Evolutionary conservation across 768 basidiomycete genomes (phyloP).

Genomic region (Postia placenta): DNA sequence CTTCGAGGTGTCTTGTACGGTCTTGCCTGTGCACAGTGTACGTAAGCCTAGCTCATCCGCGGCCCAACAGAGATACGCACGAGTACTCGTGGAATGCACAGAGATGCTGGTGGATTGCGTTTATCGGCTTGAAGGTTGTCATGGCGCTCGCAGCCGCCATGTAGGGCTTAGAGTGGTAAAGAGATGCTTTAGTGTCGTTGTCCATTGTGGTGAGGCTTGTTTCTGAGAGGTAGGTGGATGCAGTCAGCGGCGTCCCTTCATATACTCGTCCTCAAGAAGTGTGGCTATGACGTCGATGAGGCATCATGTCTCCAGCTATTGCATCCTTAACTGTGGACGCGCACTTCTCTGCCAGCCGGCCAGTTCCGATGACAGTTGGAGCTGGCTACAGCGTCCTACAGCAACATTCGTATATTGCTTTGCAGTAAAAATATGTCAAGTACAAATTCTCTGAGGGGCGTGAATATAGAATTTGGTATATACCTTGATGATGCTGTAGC

Average conservation of each 20-base stretch:
- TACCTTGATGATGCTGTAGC: too few relatives aligned
- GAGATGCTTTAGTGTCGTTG: constrained; percentile 20
- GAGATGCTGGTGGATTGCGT: constrained; percentile 24
- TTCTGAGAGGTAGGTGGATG: neutral
- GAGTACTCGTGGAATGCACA: constrained; percentile 31
- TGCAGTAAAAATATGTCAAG: too few relatives aligned
- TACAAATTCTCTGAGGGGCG: too few relatives aligned
- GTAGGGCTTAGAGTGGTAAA: constrained; percentile 23
- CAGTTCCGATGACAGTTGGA: too few relatives aligned
- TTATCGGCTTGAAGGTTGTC: constrained; percentile 31
- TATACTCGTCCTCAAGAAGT: neutral
- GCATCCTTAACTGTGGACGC: too few relatives aligned
- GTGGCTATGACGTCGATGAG: constrained; percentile 1
- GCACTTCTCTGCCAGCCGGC: too few relatives aligned
- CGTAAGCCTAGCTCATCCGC: neutral
- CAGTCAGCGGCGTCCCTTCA: neutral
- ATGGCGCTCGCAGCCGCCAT: constrained; percentile 21
- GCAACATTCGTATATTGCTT: too few relatives aligned
- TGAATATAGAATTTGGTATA: too few relatives aligned
- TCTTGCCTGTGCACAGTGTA: constrained; percentile 19
- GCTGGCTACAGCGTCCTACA: too few relatives aligned
- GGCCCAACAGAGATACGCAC: constrained; percentile 13
- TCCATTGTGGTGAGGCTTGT: constrained; percentile 17
- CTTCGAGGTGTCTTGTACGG: constrained; percentile 30
- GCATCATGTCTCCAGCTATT: constrained; percentile 3